phyloP scores from a whole-genome alignment of 176 grass and related monocot species.

The Paspalum vaginatum region DNA sequence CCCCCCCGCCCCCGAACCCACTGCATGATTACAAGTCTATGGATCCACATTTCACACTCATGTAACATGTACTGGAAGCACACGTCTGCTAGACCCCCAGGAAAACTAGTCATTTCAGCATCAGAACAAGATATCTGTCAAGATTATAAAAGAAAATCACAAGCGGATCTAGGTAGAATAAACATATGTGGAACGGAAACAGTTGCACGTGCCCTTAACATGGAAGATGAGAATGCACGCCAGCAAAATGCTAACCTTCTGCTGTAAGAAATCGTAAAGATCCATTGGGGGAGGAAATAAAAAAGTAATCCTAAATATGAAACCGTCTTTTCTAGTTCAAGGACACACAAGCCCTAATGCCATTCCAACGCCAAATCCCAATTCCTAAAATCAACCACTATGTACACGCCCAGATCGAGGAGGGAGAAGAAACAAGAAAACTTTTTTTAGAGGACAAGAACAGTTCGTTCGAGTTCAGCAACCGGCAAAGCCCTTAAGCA shows the following conservation, averaged over 20 bases:
- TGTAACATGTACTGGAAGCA: neutral
- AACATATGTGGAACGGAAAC: neutral
- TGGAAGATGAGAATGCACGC: neutral
- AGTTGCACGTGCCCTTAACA: neutral
- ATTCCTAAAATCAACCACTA: neutral
- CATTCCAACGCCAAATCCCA: neutral
- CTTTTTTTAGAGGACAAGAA: neutral
- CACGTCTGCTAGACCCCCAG: neutral
- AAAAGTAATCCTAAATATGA: conserved; percentile 10
- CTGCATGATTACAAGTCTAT: neutral
- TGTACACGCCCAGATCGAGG: neutral
- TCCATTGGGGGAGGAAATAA: neutral
- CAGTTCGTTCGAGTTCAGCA: neutral
- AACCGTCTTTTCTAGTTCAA: conserved; percentile 1
- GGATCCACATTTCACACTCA: neutral
- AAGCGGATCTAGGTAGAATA: neutral
- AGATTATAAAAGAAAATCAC: neutral
- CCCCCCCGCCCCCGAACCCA: too few relatives aligned
- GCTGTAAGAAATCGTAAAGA: neutral
- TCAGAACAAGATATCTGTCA: neutral
- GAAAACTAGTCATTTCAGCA: neutral
- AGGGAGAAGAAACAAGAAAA: too few relatives aligned
- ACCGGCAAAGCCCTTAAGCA: neutral
- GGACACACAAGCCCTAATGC: neutral
- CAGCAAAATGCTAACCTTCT: neutral